Evolutionary conservation across 768 basidiomycete species (phyloP).

Genomic region (Heimioporus sp.): DNA sequence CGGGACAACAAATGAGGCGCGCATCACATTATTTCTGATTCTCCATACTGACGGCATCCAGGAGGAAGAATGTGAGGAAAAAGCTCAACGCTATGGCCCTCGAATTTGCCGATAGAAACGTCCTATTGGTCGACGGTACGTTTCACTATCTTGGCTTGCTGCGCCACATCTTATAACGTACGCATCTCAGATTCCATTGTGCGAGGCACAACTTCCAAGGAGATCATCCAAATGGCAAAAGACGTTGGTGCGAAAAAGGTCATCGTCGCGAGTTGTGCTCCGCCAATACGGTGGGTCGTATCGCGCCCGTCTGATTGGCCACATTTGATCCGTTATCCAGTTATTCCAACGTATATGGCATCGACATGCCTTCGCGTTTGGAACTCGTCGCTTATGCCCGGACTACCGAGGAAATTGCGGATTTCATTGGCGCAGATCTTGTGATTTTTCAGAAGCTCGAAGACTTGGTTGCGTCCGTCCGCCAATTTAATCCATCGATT

Average conservation of each 20-base stretch:
- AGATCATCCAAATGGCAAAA: conserved; percentile 99
- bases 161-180: neutral
- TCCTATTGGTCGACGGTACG: conserved; percentile 93
- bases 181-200: conserved; percentile 85
- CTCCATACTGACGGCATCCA: conserved; percentile 27
- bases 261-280: conserved; percentile 94
- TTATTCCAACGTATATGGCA: conserved; percentile 95
- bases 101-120: conserved; percentile 89
- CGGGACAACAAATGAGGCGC: conserved; percentile 92
- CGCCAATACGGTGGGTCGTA: conserved; percentile 76
- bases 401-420: conserved; percentile 66
- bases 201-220: conserved; percentile 96
- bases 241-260: conserved; percentile 97
- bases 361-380: conserved; percentile 96
- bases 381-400: conserved; percentile 90
- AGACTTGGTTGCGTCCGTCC: conserved; percentile 84
- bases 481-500: conserved; percentile 79
- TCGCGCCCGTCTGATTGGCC: neutral
- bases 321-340: conserved; percentile 34
- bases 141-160: neutral
- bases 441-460: conserved; percentile 93
- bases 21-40: neutral
- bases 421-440: conserved; percentile 88
- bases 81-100: conserved; percentile 99
- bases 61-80: conserved; percentile 89